Evolutionary conservation across 371 early-diverging fungal genomes (phyloP), one percentile per base, ranked within the genome.

Genomic region (Nematocida ausubeli): DNA sequence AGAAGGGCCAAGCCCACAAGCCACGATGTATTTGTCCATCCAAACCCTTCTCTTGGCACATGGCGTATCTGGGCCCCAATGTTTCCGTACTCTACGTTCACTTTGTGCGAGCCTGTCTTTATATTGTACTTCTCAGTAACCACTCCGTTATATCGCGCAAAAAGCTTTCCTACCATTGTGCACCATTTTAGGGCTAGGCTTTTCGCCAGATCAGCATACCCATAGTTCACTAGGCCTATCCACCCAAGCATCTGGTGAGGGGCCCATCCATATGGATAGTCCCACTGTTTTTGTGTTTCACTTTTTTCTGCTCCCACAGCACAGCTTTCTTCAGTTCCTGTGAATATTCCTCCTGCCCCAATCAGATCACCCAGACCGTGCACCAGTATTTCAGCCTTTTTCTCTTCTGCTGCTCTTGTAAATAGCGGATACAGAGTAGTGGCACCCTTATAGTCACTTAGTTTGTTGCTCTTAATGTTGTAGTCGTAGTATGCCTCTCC

Each of bases 111-210:
- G 22, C 49, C 44, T 49, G 49, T 34, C 54, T 75, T 37, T 19
- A 75, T n/a, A 52, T 75, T 75, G 78, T 75, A 75, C 67, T 75
- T 75, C 39, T 75, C 78, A 5, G 78, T 75, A 5, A 75, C 67
- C 35, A 58, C 54, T 42, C 78, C 78, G 40, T 75, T 75, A 32
- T 75, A 75, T 44, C 66, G 49, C 9, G 78, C 14, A 64, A 75
- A 75, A 12, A 75, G 47, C 24, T 44, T 51, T 39, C 78, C 78
- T 40, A 75, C 22, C 78, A 75, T 75, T 19, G 78, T 75, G 58
- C 78, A 75, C 78, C 78, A 75, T 26, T 32, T 62, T 7, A 75
- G 67, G 19, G 78, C 78, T 3, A 75, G 78, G 9, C 12, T 6
- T 34, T 44, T 51, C 4, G 78, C 78, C 6, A 42, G 6, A 12